Conservation (phyloP, 257 asterid genomes). For the Scutellaria baicalensis region DNA sequence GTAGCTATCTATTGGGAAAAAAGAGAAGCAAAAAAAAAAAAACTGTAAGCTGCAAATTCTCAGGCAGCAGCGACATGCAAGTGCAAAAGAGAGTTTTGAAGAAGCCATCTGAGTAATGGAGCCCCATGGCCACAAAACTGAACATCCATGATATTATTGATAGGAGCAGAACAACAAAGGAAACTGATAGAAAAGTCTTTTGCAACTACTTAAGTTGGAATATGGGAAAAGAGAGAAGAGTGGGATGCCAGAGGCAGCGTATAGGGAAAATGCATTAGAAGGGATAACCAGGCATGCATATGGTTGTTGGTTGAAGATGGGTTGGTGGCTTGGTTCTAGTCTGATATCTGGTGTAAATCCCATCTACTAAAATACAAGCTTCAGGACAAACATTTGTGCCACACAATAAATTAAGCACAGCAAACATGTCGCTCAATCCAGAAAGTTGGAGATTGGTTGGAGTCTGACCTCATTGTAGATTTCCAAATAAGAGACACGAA, state of each 20-base stretch:
- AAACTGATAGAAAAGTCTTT: background rate
- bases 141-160: slow-evolving; percentile 6
- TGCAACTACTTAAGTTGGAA: slow-evolving; percentile 4
- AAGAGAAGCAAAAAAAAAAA: background rate
- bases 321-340: background rate
- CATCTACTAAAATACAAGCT: background rate
- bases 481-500: slow-evolving; percentile 95
- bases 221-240: background rate
- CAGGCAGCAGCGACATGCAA: background rate
- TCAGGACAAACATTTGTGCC: background rate
- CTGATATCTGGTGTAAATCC: background rate
- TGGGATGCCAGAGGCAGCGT: slow-evolving; percentile 1
- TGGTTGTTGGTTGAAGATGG: slow-evolving; percentile 6
- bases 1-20: background rate
- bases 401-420: slow-evolving; percentile 11
- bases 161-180: slow-evolving; percentile 4
- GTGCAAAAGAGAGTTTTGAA: background rate
- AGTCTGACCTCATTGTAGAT: slow-evolving; percentile 91
- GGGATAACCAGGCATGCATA: slow-evolving; percentile 2
- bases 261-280: slow-evolving; percentile 1
- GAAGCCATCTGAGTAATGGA: background rate
- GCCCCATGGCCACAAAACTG: background rate
- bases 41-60: background rate
- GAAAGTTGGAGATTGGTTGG: slow-evolving; percentile 13
- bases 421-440: slow-evolving; percentile 8